Evolutionary conservation across 169 alveolate genomes (phyloP).

Genomic region (Plasmodium reichenowi): DNA sequence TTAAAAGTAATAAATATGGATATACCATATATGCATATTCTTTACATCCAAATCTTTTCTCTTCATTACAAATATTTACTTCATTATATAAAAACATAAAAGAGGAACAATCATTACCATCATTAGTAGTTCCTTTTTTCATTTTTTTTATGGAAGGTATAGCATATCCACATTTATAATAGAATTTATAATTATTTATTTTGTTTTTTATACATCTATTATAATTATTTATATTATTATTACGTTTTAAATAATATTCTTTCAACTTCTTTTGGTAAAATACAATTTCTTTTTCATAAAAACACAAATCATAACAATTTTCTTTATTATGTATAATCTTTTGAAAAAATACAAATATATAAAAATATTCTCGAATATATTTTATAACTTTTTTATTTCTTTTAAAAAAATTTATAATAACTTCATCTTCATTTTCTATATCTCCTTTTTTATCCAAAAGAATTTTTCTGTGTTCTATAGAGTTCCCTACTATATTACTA

Average conservation of each 20-base stretch:
- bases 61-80: slow-evolving; percentile 29
- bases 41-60: slow-evolving; percentile 15
- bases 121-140: not conserved
- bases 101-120: not conserved
- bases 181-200: not conserved
- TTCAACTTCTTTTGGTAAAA: slow-evolving; percentile 30
- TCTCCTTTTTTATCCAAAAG: slow-evolving; percentile 3
- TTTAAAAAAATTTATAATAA: slow-evolving; percentile 27
- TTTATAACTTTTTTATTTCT: slow-evolving; percentile 6
- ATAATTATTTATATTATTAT: not conserved
- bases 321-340: slow-evolving; percentile 15
- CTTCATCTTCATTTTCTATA: not conserved
- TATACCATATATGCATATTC: slow-evolving; percentile 34
- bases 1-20: slow-evolving; percentile 46
- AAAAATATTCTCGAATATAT: slow-evolving; percentile 57
- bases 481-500: no score
- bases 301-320: slow-evolving; percentile 2
- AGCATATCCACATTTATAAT: not conserved
- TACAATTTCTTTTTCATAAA: slow-evolving; percentile 24
- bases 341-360: slow-evolving; percentile 30
- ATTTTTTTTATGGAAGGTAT: not conserved
- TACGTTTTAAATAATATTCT: not conserved
- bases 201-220: no score
- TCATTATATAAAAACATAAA: slow-evolving; percentile 42
- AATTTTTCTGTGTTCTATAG: not conserved